Base-by-base conservation (phyloP, 345 rosid species). In the Bruguiera gymnorhiza region DNA sequence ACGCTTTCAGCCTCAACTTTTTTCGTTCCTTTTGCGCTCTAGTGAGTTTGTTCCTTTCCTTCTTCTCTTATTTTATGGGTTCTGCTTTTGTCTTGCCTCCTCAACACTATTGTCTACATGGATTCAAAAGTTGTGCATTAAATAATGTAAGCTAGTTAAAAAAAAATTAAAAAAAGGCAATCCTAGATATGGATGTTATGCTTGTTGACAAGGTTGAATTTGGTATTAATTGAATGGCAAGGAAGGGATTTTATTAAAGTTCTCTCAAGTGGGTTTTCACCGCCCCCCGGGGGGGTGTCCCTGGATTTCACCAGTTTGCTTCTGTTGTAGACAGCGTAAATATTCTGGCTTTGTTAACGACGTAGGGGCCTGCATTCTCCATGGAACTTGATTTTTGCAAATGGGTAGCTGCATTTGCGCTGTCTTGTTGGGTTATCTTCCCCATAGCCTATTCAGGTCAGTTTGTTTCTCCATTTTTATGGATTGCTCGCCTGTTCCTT, bases 391-490 rank as follows among this genome's bases (percentile, higher is more conserved):
- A 34, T 68, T 55, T 76, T 56, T 46, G 78, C 82, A 82, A 81
- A 76, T 85, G 89, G 94, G 81, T 75, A 13, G 61, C 75, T 74
- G 80, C 82, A 60, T 82, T 88, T 76, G 82, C 79, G 34, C 73
- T 86, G 6, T 70, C 74, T 69, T 80, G 69, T 58, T 88, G 84
- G 76, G 71, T 77, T 52, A 36, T 76, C 70, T 78, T 81, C 71
- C 71, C 75, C 58, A 60, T 48, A 23, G 85, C 81, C 39, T 36
- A 74, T 65, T 73, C 90, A 62, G 89, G 94, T 85, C 48, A 72
- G 61, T 21, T 53, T 52, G 20, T 18, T 30, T 50, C 59, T 69
- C 24, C 5, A 36, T 52, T 66, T 56, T 51, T 56, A 62, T 56
- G 29, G 23, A 60, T 72, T 63, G 29, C 50, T 78, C 53, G 21